phyloP scores from a whole-genome alignment of 805 yeast genomes.

The Kodamaea hsintzibuensis region DNA sequence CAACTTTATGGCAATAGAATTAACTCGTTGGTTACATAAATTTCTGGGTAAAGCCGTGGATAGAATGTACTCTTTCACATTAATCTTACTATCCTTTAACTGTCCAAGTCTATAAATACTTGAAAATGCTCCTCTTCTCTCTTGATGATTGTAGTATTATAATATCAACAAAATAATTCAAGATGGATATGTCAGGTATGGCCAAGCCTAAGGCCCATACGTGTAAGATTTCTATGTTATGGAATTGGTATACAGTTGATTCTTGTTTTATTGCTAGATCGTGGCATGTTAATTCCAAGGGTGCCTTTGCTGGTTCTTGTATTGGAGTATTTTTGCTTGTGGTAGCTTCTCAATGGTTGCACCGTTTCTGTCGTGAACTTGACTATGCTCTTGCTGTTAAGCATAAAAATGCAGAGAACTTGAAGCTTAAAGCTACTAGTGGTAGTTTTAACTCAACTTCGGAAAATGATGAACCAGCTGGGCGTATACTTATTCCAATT shows the following conservation, averaged over 20 bases:
- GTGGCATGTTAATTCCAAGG: slow-evolving; percentile 61
- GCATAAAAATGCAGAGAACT: slow-evolving; percentile 1
- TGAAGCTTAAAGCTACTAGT: background rate
- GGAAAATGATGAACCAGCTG: background rate
- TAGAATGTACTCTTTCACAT: background rate
- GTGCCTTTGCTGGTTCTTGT: slow-evolving; percentile 74
- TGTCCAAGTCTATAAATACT: background rate
- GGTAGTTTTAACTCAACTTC: background rate
- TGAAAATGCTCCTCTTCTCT: background rate
- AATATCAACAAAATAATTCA: background rate
- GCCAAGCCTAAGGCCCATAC: slow-evolving; percentile 9
- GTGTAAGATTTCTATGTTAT: slow-evolving; percentile 53
- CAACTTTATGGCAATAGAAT: background rate
- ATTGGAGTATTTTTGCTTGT: slow-evolving; percentile 65
- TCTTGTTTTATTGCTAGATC: slow-evolving; percentile 61
- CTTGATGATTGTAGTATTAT: background rate
- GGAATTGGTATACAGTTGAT: slow-evolving; percentile 75
- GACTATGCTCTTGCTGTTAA: slow-evolving; percentile 39
- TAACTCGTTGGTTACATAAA: background rate
- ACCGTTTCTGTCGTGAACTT: slow-evolving; percentile 54
- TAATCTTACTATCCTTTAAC: background rate
- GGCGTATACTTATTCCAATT: background rate
- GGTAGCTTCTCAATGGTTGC: slow-evolving; percentile 56
- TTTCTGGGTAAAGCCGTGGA: background rate
- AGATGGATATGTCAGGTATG: slow-evolving; percentile 9